phyloP scores from a whole-genome alignment of 2,329 filamentous ascomycete species.

The Sporothrix brasiliensis region DNA sequence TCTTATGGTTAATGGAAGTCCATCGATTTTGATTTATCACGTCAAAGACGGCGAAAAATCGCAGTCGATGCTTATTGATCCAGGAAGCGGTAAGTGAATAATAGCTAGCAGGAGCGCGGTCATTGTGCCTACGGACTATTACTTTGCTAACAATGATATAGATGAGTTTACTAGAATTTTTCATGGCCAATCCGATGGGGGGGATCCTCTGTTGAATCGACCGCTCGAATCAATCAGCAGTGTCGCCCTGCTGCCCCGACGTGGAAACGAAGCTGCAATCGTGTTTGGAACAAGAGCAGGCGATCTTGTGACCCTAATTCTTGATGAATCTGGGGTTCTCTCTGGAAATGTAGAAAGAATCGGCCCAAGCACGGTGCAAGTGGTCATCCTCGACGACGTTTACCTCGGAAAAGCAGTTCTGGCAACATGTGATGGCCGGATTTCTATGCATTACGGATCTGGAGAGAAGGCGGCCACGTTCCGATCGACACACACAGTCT shows the following conservation, averaged over 20 bases:
- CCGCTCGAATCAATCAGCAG: constrained; percentile 52
- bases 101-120: neutral
- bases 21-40: constrained; percentile 44
- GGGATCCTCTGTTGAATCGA: neutral
- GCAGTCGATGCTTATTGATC: constrained; percentile 33
- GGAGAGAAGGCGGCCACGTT: constrained; percentile 42
- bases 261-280: constrained; percentile 39
- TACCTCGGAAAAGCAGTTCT: constrained; percentile 43
- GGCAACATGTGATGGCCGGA: constrained; percentile 53
- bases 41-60: constrained; percentile 27
- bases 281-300: constrained; percentile 58
- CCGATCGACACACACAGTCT: constrained; percentile 51
- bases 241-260: constrained; percentile 41
- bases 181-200: neutral
- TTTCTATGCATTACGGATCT: constrained; percentile 50
- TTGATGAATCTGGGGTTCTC: constrained; percentile 36
- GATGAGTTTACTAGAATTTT: constrained; percentile 15
- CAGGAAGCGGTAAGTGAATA: constrained; percentile 38
- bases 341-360: constrained; percentile 39
- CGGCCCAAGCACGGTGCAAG: constrained; percentile 37
- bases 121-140: neutral
- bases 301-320: constrained; percentile 49
- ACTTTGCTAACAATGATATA: neutral
- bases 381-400: constrained; percentile 36
- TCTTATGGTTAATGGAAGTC: constrained; percentile 41